phyloP scores from a whole-genome alignment of 176 grass and related monocot genomes.

The Echinochloa phyllopogon region DNA sequence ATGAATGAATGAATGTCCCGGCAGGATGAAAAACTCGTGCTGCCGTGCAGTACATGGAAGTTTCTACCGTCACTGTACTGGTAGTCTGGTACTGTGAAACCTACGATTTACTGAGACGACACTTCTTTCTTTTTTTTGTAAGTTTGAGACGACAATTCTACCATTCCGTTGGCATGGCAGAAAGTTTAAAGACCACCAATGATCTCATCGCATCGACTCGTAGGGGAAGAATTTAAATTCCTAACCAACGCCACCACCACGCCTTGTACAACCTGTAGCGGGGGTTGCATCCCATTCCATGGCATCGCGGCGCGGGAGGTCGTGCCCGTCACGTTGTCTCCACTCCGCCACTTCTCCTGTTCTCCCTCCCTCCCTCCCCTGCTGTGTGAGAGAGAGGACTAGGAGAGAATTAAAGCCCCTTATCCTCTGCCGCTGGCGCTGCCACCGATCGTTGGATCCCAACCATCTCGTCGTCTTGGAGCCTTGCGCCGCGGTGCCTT shows the following conservation, averaged over 20 bases:
- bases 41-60: neutral
- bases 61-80: neutral
- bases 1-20: neutral
- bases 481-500: conserved; percentile 50
- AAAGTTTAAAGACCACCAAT: conserved; percentile 5
- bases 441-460: conserved; percentile 49
- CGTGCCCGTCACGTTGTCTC: conserved; percentile 73
- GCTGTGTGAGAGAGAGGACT: neutral
- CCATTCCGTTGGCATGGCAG: neutral
- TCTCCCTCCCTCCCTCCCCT: neutral
- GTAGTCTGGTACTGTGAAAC: neutral
- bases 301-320: conserved; percentile 16
- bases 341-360: conserved; percentile 43
- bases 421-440: conserved; percentile 41
- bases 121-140: no score
- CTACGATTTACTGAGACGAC: neutral
- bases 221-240: neutral
- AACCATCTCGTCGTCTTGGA: conserved; percentile 58
- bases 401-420: conserved; percentile 47
- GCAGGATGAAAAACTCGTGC: neutral
- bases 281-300: neutral
- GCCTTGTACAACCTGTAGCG: conserved; percentile 18
- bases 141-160: no score
- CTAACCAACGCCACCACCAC: conserved; percentile 43
- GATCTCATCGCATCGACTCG: neutral